A percentile compares a stretch with the other conserved stretches of the same genome.
Evolutionary conservation across 805 yeast genomes (phyloP).

Genomic region (Komagataella pastoris): DNA sequence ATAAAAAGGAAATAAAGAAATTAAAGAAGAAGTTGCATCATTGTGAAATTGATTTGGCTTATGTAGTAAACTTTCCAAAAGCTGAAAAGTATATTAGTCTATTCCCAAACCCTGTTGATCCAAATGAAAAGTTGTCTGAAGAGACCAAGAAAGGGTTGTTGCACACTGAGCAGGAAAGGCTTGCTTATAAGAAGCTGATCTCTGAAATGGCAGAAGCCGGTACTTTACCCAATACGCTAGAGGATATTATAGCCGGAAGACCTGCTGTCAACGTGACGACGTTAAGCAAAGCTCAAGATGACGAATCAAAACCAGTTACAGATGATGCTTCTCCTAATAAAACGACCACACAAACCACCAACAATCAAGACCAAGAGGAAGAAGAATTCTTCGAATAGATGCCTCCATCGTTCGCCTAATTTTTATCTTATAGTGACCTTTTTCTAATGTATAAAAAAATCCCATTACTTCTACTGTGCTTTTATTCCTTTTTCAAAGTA

Average conservation of each 20-base stretch:
- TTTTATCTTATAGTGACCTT: not conserved
- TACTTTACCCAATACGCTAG: conserved; percentile 33
- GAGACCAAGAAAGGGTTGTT: conserved; percentile 16
- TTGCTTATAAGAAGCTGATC: conserved; percentile 32
- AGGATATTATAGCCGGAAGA: conserved; percentile 20
- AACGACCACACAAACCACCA: not conserved
- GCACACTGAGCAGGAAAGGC: conserved; percentile 23
- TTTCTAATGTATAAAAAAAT: not conserved
- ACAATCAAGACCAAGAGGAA: not conserved
- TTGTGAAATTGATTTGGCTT: conserved; percentile 58
- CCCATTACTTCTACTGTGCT: too few relatives aligned
- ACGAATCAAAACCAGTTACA: not conserved
- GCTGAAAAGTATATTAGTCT: conserved; percentile 69
- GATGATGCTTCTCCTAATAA: not conserved
- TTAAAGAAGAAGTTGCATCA: conserved; percentile 37
- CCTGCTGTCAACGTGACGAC: not conserved
- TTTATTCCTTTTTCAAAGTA: not conserved
- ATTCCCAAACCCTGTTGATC: conserved; percentile 36
- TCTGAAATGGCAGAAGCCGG: conserved; percentile 32
- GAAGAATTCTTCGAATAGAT: conserved; percentile 7
- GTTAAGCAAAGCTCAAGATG: not conserved
- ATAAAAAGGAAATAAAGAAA: conserved; percentile 18
- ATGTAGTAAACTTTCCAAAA: conserved; percentile 66
- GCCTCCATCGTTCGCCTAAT: not conserved
- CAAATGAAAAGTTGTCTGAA: not conserved